phyloP scores from a whole-genome alignment of 805 yeast species.

The Kuraishia ogatae region DNA sequence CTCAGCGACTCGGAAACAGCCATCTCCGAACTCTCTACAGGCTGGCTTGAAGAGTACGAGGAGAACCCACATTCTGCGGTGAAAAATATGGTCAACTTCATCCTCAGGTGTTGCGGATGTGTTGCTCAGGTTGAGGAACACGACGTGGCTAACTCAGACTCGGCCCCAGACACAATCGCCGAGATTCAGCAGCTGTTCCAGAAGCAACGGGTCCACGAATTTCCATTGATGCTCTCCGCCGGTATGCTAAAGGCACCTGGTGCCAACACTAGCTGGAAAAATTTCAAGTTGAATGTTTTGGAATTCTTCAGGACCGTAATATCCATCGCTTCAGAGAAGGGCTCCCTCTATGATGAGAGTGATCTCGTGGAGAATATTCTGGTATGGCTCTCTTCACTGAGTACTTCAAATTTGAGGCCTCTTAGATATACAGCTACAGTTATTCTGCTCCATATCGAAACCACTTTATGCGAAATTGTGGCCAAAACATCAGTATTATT shows the following conservation, averaged over 20 bases:
- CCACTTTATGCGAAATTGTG: constrained; percentile 45
- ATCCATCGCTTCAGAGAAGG: constrained; percentile 49
- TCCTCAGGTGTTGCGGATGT: constrained; percentile 68
- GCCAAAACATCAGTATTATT: constrained; percentile 25
- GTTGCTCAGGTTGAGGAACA: constrained; percentile 59
- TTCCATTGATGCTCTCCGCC: constrained; percentile 37
- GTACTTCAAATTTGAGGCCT: constrained; percentile 62
- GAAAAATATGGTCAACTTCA: constrained; percentile 56
- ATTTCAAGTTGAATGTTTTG: constrained; percentile 44
- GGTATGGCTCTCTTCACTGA: constrained; percentile 70
- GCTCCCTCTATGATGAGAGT: constrained; percentile 38
- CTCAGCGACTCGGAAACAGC: constrained; percentile 40
- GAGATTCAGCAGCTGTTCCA: constrained; percentile 61
- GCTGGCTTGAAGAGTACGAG: constrained; percentile 48
- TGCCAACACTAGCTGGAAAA: constrained; percentile 36
- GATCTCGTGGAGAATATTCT: constrained; percentile 46
- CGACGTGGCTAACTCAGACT: constrained; percentile 45
- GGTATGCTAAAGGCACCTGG: constrained; percentile 13
- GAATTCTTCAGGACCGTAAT: constrained; percentile 49
- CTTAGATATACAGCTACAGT: constrained; percentile 61
- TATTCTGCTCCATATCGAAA: constrained; percentile 50
- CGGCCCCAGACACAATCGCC: constrained; percentile 63
- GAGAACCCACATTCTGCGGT: constrained; percentile 38
- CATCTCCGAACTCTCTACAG: constrained; percentile 40
- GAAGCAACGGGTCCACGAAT: constrained; percentile 58